Conservation (phyloP, 306 rosid species). For the Nissolia schottii region DNA sequence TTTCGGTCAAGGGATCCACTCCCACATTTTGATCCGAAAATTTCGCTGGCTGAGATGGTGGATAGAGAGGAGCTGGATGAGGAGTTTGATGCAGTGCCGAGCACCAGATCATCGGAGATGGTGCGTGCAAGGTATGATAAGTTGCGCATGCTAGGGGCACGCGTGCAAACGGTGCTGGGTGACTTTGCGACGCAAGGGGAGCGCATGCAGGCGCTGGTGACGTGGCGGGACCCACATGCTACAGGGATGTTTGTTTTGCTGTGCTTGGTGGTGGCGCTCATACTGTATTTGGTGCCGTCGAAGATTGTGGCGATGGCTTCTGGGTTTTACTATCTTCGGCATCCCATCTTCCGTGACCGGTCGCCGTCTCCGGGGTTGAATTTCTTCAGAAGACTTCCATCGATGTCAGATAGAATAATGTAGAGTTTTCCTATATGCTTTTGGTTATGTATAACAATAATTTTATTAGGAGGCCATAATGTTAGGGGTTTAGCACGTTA, state of each 20-base stretch:
- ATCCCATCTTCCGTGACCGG: constrained; percentile 72
- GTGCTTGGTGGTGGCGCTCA: constrained; percentile 61
- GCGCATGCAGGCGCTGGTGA: constrained; percentile 74
- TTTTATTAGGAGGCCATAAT: too few relatives aligned
- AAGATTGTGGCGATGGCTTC: constrained; percentile 74
- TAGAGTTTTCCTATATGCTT: constrained; percentile 20
- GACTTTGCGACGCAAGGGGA: constrained; percentile 81
- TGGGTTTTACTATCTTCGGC: constrained; percentile 79
- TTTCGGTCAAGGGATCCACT: constrained; percentile 48
- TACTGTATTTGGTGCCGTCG: constrained; percentile 64
- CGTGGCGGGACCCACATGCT: constrained; percentile 91
- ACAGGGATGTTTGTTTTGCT: constrained; percentile 67
- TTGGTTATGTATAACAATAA: not conserved
- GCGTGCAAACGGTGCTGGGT: constrained; percentile 68
- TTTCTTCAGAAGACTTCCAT: constrained; percentile 75
- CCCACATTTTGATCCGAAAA: constrained; percentile 55
- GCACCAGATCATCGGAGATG: constrained; percentile 32
- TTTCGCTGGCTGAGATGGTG: constrained; percentile 50
- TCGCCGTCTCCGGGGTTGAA: constrained; percentile 65
- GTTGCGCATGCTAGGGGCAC: constrained; percentile 63
- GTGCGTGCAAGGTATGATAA: constrained; percentile 62
- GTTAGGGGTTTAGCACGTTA: not conserved
- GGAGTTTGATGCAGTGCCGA: constrained; percentile 64
- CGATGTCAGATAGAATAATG: constrained; percentile 69
- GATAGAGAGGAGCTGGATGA: constrained; percentile 80